Evolutionary conservation across 495 filamentous ascomycete species (phyloP).

Genomic region (Astrothelium subdiscretum): DNA sequence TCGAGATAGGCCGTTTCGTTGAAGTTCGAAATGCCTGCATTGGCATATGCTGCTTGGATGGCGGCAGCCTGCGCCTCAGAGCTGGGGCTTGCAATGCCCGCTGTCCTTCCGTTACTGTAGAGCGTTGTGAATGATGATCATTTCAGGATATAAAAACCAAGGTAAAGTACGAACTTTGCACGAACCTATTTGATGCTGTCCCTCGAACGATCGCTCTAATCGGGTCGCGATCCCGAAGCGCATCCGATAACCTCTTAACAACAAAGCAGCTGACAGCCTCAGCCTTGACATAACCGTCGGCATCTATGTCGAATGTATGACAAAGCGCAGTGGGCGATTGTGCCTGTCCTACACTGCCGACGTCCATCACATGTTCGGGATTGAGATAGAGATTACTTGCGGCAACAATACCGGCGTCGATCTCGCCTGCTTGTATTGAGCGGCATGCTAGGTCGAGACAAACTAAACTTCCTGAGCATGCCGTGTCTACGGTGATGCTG

Average conservation of each 20-base stretch:
- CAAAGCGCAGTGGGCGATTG: not conserved
- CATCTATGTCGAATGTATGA: not conserved
- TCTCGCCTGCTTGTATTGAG: conserved; percentile 3
- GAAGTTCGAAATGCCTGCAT: conserved; percentile 13
- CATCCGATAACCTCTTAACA: conserved; percentile 27
- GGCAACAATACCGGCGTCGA: conserved; percentile 4
- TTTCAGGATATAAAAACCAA: not conserved
- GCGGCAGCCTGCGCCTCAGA: conserved; percentile 3
- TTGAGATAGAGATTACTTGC: conserved; percentile 4
- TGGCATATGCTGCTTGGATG: conserved; percentile 4
- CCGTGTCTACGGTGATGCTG: conserved; percentile 40
- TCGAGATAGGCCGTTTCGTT: conserved; percentile 8
- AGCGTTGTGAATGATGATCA: not conserved
- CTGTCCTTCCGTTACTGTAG: conserved; percentile 8
- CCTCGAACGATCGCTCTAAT: conserved; percentile 22
- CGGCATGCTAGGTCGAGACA: not conserved
- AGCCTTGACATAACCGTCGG: conserved; percentile 12
- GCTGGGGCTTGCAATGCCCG: conserved; percentile 5
- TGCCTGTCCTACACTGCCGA: not conserved
- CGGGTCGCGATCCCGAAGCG: conserved; percentile 28
- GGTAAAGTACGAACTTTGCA: not conserved
- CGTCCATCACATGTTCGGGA: not conserved
- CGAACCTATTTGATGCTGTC: conserved; percentile 5
- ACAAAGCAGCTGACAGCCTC: not conserved
- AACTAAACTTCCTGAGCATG: conserved; percentile 32